Base-by-base conservation (phyloP, 2,329 filamentous ascomycete species). In the Aspergillus puulaauensis region DNA sequence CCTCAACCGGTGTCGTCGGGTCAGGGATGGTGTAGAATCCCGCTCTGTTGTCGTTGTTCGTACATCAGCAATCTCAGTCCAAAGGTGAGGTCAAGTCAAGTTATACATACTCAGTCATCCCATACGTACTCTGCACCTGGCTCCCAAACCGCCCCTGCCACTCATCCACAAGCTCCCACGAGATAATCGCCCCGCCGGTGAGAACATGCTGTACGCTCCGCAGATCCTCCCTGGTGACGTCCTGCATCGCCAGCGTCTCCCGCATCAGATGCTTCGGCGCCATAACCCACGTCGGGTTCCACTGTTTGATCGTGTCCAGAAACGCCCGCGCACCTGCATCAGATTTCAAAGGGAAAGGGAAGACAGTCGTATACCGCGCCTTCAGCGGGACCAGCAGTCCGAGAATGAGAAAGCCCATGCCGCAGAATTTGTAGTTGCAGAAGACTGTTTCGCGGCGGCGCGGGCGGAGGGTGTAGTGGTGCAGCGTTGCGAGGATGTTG, bases 41-140 rank as follows among this genome's bases (percentile, higher is more conserved):
- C 14, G n/a, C 35, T 7, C 48, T 51, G 52, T 19, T 12, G 33
- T 35, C 35, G 52, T 19, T 15, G 11, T 35, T 14, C 4, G 12
- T 37, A 37, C 11, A 37, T 37, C 9, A 37, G 35, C 33, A n/a
- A 37, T 15, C 14, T n/a, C 11, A 14, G 14, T 35, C 4, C 9
- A 12, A 14, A 35, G 3, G 3, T 35, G 2, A 35, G 1, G 9
- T 14, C 4, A 4, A 14, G 33, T 14, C 56, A 45, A 45, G 54
- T 11, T 31, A 4, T 11, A 57, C 75, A 70, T 66, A 78, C 74
- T 95, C 91, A 1, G 90, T 95, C 90, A 96, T 93, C 6, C 91
- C 91, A 31, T 51, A 41, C 8, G n/a, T 14, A 17, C 35, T 51
- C 48, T 39, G 35, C 7, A 51, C 19, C 35, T 37, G 17, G 2